phyloP scores from a whole-genome alignment of 306 rosid genomes.

The Acacia acuminata region DNA sequence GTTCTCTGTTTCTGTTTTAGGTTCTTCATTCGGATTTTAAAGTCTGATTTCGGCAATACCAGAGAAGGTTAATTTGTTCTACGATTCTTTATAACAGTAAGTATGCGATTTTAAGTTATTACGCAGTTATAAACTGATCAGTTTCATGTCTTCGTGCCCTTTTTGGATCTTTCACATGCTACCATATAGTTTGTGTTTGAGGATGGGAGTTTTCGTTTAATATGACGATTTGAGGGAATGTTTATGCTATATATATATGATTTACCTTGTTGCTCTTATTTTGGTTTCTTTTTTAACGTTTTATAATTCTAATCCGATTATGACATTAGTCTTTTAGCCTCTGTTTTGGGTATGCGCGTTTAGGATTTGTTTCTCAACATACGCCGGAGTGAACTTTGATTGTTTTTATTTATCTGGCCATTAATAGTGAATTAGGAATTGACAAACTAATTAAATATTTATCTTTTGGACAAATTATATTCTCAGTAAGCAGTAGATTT shows the following conservation, averaged over 20 bases:
- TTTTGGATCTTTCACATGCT: not conserved
- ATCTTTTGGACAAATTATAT: not conserved
- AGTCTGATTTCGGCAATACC: slow-evolving; percentile 18
- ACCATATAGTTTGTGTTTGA: not conserved
- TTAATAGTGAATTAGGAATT: not conserved
- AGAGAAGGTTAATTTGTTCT: not conserved
- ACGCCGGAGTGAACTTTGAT: not conserved
- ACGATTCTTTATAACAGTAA: slow-evolving; percentile 16
- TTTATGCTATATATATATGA: not conserved
- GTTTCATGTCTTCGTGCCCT: not conserved
- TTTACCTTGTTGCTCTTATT: not conserved
- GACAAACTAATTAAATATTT: not conserved
- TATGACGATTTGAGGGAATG: not conserved
- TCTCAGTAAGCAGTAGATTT: not conserved
- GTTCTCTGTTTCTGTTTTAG: not conserved
- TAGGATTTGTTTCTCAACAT: not conserved
- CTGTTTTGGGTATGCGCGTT: not conserved
- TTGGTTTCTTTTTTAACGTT: not conserved
- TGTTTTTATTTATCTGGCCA: not conserved
- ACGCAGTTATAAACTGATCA: not conserved
- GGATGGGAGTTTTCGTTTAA: not conserved
- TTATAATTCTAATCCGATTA: not conserved
- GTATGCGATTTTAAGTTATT: not conserved
- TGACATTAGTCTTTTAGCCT: not conserved
- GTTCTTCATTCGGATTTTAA: not conserved